Conservation (phyloP, 225 moss, liverwort and hornwort genomes). For the Marchantia polymorpha region DNA sequence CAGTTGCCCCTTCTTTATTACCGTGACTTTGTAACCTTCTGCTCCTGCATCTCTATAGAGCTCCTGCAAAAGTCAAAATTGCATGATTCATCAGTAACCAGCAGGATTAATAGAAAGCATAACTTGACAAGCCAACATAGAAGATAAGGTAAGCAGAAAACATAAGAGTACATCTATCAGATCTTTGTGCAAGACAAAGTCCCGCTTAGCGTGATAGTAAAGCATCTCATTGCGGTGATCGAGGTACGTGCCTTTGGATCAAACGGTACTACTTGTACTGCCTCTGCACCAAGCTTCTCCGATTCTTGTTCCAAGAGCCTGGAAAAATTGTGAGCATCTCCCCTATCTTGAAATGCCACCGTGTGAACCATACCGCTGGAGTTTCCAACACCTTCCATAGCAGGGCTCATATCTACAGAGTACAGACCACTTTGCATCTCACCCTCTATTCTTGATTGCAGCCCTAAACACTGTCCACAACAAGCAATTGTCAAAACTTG, state of each 20-base stretch:
- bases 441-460: constrained; percentile 48
- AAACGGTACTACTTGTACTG: constrained; percentile 64
- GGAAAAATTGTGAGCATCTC: constrained; percentile 90
- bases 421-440: constrained; percentile 57
- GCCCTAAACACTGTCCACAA: constrained; percentile 47
- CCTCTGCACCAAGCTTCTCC: constrained; percentile 39
- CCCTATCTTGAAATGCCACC: constrained; percentile 85
- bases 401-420: constrained; percentile 75
- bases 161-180: not conserved
- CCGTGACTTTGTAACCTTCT: constrained; percentile 83
- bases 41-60: constrained; percentile 69
- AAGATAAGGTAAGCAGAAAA: not conserved
- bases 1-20: constrained; percentile 81
- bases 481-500: not conserved
- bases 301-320: constrained; percentile 60
- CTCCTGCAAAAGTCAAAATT: constrained; percentile 40
- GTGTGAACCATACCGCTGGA: constrained; percentile 49
- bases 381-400: constrained; percentile 45
- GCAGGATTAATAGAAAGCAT: not conserved
- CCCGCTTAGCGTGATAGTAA: not conserved
- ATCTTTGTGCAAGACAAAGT: not conserved
- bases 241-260: constrained; percentile 52
- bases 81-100: not conserved
- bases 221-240: not conserved
- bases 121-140: not conserved